Evolutionary conservation across 176 grass and related monocot genomes (phyloP), one percentile per base, ranked within the genome.

Genomic region (Coix lacrymajobi): DNA sequence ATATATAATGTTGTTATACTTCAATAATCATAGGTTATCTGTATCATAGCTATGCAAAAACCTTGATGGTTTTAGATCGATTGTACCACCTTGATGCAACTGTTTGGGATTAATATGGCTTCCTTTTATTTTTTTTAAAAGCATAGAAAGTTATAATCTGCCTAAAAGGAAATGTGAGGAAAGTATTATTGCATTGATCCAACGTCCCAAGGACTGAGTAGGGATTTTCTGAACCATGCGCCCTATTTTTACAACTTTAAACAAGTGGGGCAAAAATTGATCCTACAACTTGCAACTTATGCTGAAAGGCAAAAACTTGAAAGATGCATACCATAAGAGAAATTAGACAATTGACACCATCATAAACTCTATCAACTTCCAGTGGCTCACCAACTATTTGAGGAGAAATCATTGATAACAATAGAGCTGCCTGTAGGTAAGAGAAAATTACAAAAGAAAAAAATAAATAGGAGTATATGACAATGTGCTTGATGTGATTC

Each of bases 291-390:
- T 8, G 12, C 5, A 79, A 49, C 10, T 73, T 15, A 8, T 29
- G 63, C 8, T 51, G 45, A 4, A 22, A 12, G 32, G 12, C 0
- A 65, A 49, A 40, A 31, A 25, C 29, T 22, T 8, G 3, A 36
- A 61, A 75, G 1, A 75, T 4, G 19, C 45, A 78, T 93, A 95
- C 96, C 92, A 95, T 98, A 34, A 81, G 84, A 66, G 92, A 98
- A 57, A 98, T 77, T 44, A 93, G 79, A 77, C 90, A 92, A 85
- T 98, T 91, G 77, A 98, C 85, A 77, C 90, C 89, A 93, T 98
- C 89, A 80, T 93, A 98, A 11, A 93, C 38, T 76, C 78, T 88
- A 52, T 82, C 80, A 46, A 51, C 71, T 71, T 91, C 90, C 29
- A 98, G 7, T 5, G 88, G 68, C 64, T 90, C 38, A 5, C 92